Conservation (phyloP, 2,329 filamentous ascomycete genomes). For the Xylaria multiplex region DNA sequence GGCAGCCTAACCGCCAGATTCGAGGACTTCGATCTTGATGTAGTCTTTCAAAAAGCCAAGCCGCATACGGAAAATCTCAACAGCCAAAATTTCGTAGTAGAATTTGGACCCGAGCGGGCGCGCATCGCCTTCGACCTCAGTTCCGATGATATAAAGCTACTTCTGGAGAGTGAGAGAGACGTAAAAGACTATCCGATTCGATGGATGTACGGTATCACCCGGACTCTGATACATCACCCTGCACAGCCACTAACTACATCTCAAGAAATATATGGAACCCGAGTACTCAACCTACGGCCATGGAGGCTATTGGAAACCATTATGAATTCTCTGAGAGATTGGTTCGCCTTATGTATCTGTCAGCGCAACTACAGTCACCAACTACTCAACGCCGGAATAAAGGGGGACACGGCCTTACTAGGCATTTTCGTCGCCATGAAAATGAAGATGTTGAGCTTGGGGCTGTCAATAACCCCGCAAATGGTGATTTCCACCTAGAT, state of each 20-base stretch:
- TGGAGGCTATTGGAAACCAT: slow-evolving; percentile 65
- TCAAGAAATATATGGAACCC: slow-evolving; percentile 76
- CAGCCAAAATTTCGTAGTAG: slow-evolving; percentile 71
- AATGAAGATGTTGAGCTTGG: slow-evolving; percentile 43
- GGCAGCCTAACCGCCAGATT: slow-evolving; percentile 49
- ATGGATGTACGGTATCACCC: slow-evolving; percentile 71
- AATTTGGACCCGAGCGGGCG: slow-evolving; percentile 67
- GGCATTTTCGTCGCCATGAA: slow-evolving; percentile 29
- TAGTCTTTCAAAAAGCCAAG: slow-evolving; percentile 58
- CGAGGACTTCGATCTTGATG: slow-evolving; percentile 62
- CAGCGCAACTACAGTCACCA: slow-evolving; percentile 29
- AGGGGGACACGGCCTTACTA: slow-evolving; percentile 31
- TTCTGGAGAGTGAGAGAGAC: slow-evolving; percentile 51
- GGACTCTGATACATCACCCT: background rate
- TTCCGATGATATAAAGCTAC: slow-evolving; percentile 52
- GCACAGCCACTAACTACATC: slow-evolving; percentile 26
- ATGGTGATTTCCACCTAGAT: slow-evolving; percentile 25
- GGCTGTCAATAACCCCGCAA: slow-evolving; percentile 9
- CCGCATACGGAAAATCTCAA: slow-evolving; percentile 52
- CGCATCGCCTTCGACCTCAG: slow-evolving; percentile 66
- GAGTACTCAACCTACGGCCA: slow-evolving; percentile 64
- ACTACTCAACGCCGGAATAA: slow-evolving; percentile 26
- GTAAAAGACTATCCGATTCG: slow-evolving; percentile 61
- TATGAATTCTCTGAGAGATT: slow-evolving; percentile 77
- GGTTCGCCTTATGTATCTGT: slow-evolving; percentile 64